These are phyloP conservation scores for Botrytis cinerea DNA, from an alignment of 2,329 filamentous ascomycete species.

Conservation along the genomic window DNA sequence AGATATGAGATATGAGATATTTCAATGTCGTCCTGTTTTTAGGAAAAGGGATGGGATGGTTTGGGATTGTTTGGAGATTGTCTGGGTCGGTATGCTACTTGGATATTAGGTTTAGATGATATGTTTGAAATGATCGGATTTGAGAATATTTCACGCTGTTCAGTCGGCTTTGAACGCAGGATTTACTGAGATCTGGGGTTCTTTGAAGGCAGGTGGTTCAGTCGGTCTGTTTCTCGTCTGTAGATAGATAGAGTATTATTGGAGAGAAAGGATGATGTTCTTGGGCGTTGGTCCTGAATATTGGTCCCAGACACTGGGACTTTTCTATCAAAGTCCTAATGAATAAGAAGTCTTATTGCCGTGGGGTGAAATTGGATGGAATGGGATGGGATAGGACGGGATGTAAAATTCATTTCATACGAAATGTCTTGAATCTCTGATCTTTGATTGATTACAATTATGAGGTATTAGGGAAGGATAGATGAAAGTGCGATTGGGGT, in stretches of 20 bases:
- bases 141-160: neutral
- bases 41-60: neutral
- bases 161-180: neutral
- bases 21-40: neutral
- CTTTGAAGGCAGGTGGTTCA: neutral
- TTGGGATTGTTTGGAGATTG: neutral
- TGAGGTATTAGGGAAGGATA: no score
- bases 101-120: neutral
- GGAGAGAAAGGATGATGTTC: neutral
- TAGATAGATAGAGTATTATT: neutral
- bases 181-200: neutral
- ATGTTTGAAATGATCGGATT: neutral
- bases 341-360: neutral
- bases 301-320: neutral
- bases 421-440: no score
- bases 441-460: no score
- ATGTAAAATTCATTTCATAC: no score
- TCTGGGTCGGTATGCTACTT: neutral
- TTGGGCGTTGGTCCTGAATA: no score
- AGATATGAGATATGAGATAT: neutral
- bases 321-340: neutral
- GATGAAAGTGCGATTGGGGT: no score
- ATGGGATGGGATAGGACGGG: neutral
- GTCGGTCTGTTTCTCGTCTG: neutral
- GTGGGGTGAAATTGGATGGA: neutral